phyloP scores from a whole-genome alignment of 2,329 filamentous ascomycete genomes.

The Aspergillus phoenicis region DNA sequence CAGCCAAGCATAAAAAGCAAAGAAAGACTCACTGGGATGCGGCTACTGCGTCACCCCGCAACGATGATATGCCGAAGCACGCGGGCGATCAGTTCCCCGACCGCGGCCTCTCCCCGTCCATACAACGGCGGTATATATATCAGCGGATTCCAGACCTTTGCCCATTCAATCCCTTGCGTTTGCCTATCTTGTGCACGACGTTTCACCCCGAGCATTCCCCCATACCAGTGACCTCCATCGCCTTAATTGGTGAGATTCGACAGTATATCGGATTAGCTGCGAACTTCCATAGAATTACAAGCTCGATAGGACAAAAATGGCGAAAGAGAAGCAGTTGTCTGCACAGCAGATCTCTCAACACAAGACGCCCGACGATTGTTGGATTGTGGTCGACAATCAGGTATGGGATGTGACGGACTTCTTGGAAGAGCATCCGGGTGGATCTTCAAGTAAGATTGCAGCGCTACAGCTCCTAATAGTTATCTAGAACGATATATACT shows the following conservation, averaged over 20 bases:
- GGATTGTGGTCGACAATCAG: conserved; percentile 69
- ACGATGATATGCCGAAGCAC: conserved; percentile 9
- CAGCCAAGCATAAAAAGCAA: too few species aligned
- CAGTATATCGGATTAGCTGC: too few species aligned
- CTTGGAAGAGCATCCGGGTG: conserved; percentile 64
- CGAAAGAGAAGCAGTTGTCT: conserved; percentile 39
- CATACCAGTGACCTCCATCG: too few species aligned
- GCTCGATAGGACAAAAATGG: conserved; percentile 25
- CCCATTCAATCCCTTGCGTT: not conserved
- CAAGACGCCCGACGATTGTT: conserved; percentile 55
- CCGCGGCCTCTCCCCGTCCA: not conserved
- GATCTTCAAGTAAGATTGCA: conserved; percentile 51
- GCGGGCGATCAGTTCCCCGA: not conserved
- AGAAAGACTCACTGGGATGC: not conserved
- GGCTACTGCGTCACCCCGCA: conserved; percentile 1
- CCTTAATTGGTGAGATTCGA: too few species aligned
- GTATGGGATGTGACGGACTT: conserved; percentile 71
- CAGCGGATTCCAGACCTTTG: not conserved
- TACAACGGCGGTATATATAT: not conserved
- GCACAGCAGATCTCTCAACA: conserved; percentile 53
- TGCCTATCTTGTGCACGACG: not conserved
- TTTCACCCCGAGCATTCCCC: too few species aligned
- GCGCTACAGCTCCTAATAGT: not conserved
- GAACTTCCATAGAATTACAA: not conserved
- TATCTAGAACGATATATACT: not conserved